phyloP scores from a whole-genome alignment of 768 basidiomycete genomes.

The Lactarius akahatsu region DNA sequence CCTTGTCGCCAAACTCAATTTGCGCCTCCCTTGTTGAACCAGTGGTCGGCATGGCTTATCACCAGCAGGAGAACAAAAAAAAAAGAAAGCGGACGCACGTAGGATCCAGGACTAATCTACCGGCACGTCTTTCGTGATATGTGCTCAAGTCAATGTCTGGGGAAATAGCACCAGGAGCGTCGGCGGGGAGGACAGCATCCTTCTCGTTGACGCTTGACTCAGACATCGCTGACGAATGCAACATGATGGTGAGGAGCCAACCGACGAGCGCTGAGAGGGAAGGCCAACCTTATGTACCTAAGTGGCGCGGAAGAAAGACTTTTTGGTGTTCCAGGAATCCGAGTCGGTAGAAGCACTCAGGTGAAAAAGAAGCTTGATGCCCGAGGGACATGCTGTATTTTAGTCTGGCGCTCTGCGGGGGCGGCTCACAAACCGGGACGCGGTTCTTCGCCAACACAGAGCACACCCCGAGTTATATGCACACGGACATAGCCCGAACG shows the following conservation, averaged over 20 bases:
- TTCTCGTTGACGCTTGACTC: conserved; percentile 7
- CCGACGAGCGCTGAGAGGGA: background rate
- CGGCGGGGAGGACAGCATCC: background rate
- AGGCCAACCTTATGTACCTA: background rate
- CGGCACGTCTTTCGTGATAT: conserved; percentile 56
- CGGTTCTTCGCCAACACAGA: background rate
- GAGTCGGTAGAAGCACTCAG: too few relatives aligned
- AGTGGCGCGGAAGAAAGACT: background rate
- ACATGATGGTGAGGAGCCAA: background rate
- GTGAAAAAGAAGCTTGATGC: background rate
- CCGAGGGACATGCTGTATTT: too few relatives aligned
- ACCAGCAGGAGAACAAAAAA: background rate
- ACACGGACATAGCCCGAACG: background rate
- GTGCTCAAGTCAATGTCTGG: conserved; percentile 37
- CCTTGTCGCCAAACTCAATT: conserved; percentile 56
- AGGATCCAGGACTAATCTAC: conserved; percentile 62
- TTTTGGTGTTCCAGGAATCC: background rate
- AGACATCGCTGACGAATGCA: background rate
- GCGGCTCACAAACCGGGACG: background rate
- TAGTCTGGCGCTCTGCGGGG: background rate
- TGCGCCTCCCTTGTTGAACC: conserved; percentile 50
- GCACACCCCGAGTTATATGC: background rate
- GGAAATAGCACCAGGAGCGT: background rate
- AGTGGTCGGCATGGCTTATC: background rate
- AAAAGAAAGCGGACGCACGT: conserved; percentile 40